Percentiles rank a stretch among this genome's conserved stretches.
Conservation (phyloP, 1,139 yeast species). For the Sugiyamaella pinicola region DNA sequence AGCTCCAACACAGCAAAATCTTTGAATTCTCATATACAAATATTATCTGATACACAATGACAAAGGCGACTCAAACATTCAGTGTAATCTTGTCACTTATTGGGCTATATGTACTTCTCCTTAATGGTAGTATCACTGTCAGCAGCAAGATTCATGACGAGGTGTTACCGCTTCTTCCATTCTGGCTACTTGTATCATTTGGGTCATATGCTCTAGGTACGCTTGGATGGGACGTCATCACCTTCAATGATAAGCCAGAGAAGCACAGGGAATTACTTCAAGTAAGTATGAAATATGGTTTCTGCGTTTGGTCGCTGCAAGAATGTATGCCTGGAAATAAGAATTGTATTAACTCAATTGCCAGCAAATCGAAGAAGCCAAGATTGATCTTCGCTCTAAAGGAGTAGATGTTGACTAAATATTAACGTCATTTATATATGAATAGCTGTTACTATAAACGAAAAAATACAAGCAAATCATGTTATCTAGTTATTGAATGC, state of each 20-base stretch:
- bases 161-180: slow-evolving; percentile 68
- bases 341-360: background rate
- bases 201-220: slow-evolving; percentile 74
- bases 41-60: slow-evolving; percentile 52
- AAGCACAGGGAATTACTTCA: slow-evolving; percentile 64
- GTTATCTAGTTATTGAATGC: slow-evolving; percentile 11
- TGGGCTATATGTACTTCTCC: slow-evolving; percentile 58
- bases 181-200: slow-evolving; percentile 70
- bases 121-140: slow-evolving; percentile 58
- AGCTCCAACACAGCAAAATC: background rate
- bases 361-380: slow-evolving; percentile 66
- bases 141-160: slow-evolving; percentile 54
- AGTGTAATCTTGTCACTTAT: slow-evolving; percentile 49
- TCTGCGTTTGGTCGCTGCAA: no score
- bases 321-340: no score
- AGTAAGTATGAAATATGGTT: slow-evolving; percentile 32
- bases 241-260: slow-evolving; percentile 73
- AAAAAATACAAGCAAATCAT: background rate
- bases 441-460: background rate
- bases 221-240: slow-evolving; percentile 69
- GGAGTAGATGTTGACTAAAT: slow-evolving; percentile 54
- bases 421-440: slow-evolving; percentile 1
- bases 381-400: slow-evolving; percentile 56
- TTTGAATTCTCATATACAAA: no score
- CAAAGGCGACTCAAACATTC: slow-evolving; percentile 69